Evolutionary conservation across 306 rosid genomes (phyloP), one percentile per base, ranked within the genome.

Genomic region (Amphicarpaea edgeworthii): DNA sequence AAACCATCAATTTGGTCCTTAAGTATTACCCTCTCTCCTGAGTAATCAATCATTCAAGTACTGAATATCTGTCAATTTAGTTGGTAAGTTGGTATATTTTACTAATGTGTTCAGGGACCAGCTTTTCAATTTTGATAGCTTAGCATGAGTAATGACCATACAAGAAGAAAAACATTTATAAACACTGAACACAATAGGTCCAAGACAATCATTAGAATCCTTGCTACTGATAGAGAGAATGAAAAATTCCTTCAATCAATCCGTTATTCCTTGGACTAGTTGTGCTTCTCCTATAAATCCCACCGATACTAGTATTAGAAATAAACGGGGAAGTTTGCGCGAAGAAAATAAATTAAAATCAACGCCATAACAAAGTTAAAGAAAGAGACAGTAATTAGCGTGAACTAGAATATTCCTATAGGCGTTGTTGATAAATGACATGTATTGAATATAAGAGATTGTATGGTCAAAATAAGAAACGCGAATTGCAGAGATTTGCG

Each of bases 71-170:
- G 6, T 55, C 16, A 21, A 12, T 10, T 23, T 55, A 55, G 30
- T 23, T 3, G 1, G 3, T 12, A 12, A 23, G 8, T 23, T 55
- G 62, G 5, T 11, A 21, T 55, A 11, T 23, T 55, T 21, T 11
- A 21, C 62, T 21, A 23, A 55, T 55, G n/a, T 28, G n/a, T 12
- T 55, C 7, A 12, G 1, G 28, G 8, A 21, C 14, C 59, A 4
- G 8, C 5, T 21, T 19, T 54, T 21, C 61, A 21, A 24, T 21
- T 55, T 28, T 6, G 41, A 26, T 20, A 7, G 40, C 16, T 24
- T 57, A 14, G 37, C 37, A 57, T 5, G 72, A 57, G 20, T 59
- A 49, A 55, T 72, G 66, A 72, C 40, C 55, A 34, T 34, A 1
- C 41, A 2, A 32, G 49, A 12, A 20, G 38, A 23, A 57, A 30